Percentiles rank a stretch among this genome's conserved stretches.
Conservation (phyloP, 2,329 filamentous ascomycete genomes). For the Neonectria neomacrospora region DNA sequence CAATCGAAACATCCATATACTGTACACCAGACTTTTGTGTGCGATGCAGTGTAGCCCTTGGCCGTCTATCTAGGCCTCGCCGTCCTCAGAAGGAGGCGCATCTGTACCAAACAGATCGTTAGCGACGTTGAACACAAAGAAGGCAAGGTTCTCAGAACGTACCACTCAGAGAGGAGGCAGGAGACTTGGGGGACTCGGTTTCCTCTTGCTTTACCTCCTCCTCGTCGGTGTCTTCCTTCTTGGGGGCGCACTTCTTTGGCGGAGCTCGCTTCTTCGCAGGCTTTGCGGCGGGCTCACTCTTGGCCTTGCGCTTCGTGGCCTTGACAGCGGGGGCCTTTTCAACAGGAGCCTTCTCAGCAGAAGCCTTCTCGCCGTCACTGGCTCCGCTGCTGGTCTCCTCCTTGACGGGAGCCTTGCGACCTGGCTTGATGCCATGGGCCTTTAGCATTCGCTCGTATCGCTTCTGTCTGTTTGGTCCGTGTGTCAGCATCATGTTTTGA, state of each 20-base stretch:
- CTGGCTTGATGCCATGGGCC: constrained; percentile 60
- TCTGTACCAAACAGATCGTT: constrained; percentile 18
- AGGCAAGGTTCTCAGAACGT: constrained; percentile 7
- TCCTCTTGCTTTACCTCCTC: constrained; percentile 41
- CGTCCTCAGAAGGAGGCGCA: constrained; percentile 31
- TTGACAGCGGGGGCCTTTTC: background rate
- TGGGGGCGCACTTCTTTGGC: constrained; percentile 34
- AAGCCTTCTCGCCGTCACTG: constrained; percentile 43
- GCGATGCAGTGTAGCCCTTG: background rate
- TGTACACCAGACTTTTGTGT: background rate
- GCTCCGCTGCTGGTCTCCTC: constrained; percentile 26
- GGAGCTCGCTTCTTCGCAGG: constrained; percentile 45
- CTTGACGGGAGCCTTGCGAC: constrained; percentile 12
- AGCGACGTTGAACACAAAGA: background rate
- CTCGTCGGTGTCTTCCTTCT: constrained; percentile 41
- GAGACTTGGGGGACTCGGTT: constrained; percentile 22
- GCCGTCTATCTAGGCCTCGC: constrained; percentile 24
- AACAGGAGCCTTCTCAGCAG: background rate
- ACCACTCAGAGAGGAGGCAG: constrained; percentile 35
- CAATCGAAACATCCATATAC: background rate
- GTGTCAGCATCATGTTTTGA: background rate
- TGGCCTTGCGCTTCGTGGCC: constrained; percentile 17
- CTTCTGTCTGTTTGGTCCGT: constrained; percentile 64
- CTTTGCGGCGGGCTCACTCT: constrained; percentile 23
- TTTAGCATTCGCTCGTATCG: constrained; percentile 75